Conservation (phyloP, 352 stramenopile genomes). For the Peronospora belbahrii region DNA sequence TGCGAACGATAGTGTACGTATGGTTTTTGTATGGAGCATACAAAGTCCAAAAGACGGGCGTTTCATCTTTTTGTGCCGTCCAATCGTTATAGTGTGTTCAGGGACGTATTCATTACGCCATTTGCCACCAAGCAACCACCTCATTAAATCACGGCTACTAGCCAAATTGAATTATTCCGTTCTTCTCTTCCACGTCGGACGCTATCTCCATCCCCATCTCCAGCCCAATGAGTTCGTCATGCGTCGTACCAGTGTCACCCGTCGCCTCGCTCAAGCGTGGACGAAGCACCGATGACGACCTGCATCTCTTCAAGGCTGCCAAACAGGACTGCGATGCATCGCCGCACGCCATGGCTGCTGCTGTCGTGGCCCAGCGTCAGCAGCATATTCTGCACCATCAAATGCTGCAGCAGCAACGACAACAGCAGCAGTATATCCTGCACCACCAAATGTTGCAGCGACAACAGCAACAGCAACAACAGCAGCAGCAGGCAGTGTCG, state of each 20-base stretch:
- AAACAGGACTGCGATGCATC: slow-evolving; percentile 48
- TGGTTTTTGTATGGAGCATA: slow-evolving; percentile 5
- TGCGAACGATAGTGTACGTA: slow-evolving; percentile 11
- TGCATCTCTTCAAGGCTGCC: slow-evolving; percentile 53
- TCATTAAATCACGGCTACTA: not conserved
- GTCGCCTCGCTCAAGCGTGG: slow-evolving; percentile 46
- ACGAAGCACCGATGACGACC: slow-evolving; percentile 42
- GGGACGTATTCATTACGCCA: slow-evolving; percentile 19
- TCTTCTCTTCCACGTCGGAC: not conserved
- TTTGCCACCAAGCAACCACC: slow-evolving; percentile 5
- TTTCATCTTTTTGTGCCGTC: slow-evolving; percentile 20
- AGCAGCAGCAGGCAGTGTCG: slow-evolving; percentile 18
- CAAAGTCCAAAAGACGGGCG: slow-evolving; percentile 17
- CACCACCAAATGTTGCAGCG: slow-evolving; percentile 8
- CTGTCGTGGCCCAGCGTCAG: slow-evolving; percentile 18
- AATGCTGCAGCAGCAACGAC: slow-evolving; percentile 10
- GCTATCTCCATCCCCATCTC: slow-evolving; percentile 1
- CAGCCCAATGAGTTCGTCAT: slow-evolving; percentile 53
- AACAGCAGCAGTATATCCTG: slow-evolving; percentile 16
- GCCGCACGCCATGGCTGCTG: slow-evolving; percentile 28
- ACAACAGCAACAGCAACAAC: slow-evolving; percentile 13
- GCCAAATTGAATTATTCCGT: slow-evolving; percentile 11
- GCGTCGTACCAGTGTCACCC: slow-evolving; percentile 35
- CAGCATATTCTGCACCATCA: slow-evolving; percentile 13
- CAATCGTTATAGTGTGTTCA: slow-evolving; percentile 19